Conservation (phyloP, 768 basidiomycete genomes). For the Pleurotus giganteus region DNA sequence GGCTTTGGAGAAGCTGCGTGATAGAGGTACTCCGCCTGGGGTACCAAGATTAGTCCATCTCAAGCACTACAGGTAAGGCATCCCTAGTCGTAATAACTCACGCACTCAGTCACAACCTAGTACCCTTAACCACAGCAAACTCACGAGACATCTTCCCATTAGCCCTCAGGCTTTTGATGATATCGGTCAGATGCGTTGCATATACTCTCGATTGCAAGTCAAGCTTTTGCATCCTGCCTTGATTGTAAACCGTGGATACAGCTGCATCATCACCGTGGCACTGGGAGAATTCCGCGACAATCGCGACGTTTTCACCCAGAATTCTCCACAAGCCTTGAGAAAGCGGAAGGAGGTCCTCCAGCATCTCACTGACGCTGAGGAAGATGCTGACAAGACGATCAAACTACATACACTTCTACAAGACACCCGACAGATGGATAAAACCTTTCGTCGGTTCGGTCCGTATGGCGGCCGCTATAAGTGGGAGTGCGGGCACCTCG, state of each 20-base stretch:
- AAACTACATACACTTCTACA: not conserved
- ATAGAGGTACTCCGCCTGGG: not conserved
- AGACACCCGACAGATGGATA: not conserved
- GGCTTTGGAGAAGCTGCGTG: not conserved
- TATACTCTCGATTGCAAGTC: not conserved
- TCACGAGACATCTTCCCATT: not conserved
- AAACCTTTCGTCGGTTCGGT: not conserved
- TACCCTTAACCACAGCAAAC: not conserved
- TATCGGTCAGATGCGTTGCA: not conserved
- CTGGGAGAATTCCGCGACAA: not conserved
- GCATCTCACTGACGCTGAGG: not conserved
- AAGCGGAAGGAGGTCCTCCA: not conserved
- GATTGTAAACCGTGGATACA: not conserved
- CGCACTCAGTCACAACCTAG: not conserved
- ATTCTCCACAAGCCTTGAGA: not conserved
- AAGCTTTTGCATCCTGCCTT: not conserved
- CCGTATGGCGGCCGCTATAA: not conserved
- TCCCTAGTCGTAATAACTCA: not conserved
- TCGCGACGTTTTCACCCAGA: not conserved
- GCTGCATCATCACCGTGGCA: not conserved
- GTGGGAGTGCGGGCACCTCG: conserved; percentile 1
- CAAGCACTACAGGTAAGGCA: not conserved
- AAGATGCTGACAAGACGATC: not conserved
- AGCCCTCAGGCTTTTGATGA: not conserved
- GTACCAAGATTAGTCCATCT: not conserved